Evolutionary conservation across 495 filamentous ascomycete genomes (phyloP), one percentile per base, ranked within the genome.

Genomic region (Parathielavia appendiculata): DNA sequence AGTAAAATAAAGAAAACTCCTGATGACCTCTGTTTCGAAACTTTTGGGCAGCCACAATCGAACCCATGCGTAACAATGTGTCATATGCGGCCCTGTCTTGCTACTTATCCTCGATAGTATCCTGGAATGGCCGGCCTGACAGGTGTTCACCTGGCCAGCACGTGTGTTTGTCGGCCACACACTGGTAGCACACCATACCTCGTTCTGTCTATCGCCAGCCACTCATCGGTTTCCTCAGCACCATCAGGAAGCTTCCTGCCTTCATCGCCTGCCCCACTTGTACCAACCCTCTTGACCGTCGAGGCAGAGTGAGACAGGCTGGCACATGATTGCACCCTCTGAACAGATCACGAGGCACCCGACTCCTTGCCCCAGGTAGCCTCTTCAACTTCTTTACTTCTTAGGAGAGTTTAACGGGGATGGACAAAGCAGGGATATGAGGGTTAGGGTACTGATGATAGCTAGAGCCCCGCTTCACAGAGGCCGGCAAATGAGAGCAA

Each of bases 241-340:
- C 34, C 49, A 22, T 23, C 34, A 50, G 13, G 32, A 52, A 12
- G 34, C 50, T 4, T 39, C 26, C 35, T 52, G 22, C 16, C 23
- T 14, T 22, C 23, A 4, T 43, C 38, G 9, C 38, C 23, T 41
- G 44, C 54, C 44, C 54, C 54, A 38, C 54, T 26, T 32, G 30
- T 5, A 17, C 5, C 45, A 32, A 41, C 44, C 54, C 54, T 45
- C 49, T 44, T 22, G 40, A 19, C 40, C 14, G 40, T 41, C 19
- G 34, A 38, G 17, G 26, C 22, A 43, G 26, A 30, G 60, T 66
- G 58, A 64, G 64, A 66, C 64, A 66, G 20, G 53, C 35, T 14
- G 55, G 56, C 64, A 64, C 64, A 64, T 66, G 64, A 61, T 64
- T 58, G 51, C 57, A 36, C 58, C 35, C 17, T 19, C 41, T 60